Percentiles rank a stretch among this genome's conserved stretches.
Evolutionary conservation across 768 basidiomycete genomes (phyloP).

Genomic region (Amanita pseudoporphyria): DNA sequence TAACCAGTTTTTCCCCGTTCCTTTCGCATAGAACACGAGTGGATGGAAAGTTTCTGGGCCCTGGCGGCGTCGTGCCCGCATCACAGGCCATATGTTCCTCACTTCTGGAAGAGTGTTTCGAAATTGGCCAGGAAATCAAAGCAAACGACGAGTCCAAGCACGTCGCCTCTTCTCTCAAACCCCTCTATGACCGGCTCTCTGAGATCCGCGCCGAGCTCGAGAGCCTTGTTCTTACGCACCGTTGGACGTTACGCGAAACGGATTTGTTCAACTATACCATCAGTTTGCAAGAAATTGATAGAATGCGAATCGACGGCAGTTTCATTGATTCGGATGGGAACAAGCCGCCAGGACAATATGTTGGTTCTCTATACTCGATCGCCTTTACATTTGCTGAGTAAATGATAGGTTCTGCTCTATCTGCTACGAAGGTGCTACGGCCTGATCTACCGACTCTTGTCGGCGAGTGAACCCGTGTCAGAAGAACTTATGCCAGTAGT

Average conservation of each 20-base stretch:
- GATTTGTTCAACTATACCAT: slow-evolving; percentile 91
- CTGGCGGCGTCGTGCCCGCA: slow-evolving; percentile 80
- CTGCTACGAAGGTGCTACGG: slow-evolving; percentile 93
- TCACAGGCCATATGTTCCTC: slow-evolving; percentile 91
- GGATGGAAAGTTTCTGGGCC: slow-evolving; percentile 91
- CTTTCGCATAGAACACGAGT: slow-evolving; percentile 62
- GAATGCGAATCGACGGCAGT: slow-evolving; percentile 95
- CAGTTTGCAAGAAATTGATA: slow-evolving; percentile 91
- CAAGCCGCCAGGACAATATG: slow-evolving; percentile 90
- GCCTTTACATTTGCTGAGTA: neutral
- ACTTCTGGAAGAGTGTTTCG: slow-evolving; percentile 93
- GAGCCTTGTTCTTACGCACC: slow-evolving; percentile 85
- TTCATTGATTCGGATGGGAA: slow-evolving; percentile 93
- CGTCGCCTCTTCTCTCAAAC: slow-evolving; percentile 76
- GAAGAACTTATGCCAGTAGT: slow-evolving; percentile 98
- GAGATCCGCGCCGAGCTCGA: slow-evolving; percentile 86
- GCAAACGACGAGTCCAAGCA: slow-evolving; percentile 87
- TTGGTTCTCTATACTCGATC: slow-evolving; percentile 26
- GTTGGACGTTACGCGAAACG: slow-evolving; percentile 94
- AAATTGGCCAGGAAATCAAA: slow-evolving; percentile 90
- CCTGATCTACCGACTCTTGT: slow-evolving; percentile 86
- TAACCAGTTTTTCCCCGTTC: slow-evolving; percentile 7
- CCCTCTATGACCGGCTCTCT: slow-evolving; percentile 85
- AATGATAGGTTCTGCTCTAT: slow-evolving; percentile 75
- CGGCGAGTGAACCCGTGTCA: slow-evolving; percentile 93